Conservation (phyloP, 176 grass and related monocot genomes). For the Oryza glumipatula region DNA sequence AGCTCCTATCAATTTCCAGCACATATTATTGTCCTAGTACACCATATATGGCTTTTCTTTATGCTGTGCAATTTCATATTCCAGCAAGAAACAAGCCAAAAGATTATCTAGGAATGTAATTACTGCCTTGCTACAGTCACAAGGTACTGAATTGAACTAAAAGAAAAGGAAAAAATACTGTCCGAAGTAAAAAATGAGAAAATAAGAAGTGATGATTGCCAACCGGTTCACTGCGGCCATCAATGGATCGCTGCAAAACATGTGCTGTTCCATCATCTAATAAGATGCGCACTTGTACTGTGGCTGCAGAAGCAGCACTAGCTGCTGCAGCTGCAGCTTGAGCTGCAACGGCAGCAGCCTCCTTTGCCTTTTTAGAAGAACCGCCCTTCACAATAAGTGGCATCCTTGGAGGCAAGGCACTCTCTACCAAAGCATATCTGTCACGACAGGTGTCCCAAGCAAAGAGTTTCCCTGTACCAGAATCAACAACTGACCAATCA, state of each 20-base stretch:
- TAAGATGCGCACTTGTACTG: constrained; percentile 97
- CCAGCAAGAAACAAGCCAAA: constrained; percentile 18
- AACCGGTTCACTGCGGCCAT: constrained; percentile 84
- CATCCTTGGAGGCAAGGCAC: constrained; percentile 80
- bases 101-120: background rate
- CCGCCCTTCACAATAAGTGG: constrained; percentile 82
- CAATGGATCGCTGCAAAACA: constrained; percentile 93
- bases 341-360: constrained; percentile 90
- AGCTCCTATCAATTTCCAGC: background rate
- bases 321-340: constrained; percentile 90
- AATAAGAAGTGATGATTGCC: constrained; percentile 43
- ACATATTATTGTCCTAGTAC: background rate
- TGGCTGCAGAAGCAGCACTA: constrained; percentile 82
- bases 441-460: constrained; percentile 95
- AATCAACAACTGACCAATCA: constrained; percentile 95
- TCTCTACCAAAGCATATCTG: constrained; percentile 95
- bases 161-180: background rate
- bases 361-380: constrained; percentile 97
- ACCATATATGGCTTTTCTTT: constrained; percentile 2
- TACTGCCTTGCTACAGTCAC: background rate
- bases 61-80: constrained; percentile 7
- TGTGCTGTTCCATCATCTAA: constrained; percentile 94
- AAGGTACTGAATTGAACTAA: background rate
- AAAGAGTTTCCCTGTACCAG: constrained; percentile 94
- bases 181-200: background rate